Evolutionary conservation across 2,329 filamentous ascomycete species (phyloP).

Genomic region (Myriangium duriaei): DNA sequence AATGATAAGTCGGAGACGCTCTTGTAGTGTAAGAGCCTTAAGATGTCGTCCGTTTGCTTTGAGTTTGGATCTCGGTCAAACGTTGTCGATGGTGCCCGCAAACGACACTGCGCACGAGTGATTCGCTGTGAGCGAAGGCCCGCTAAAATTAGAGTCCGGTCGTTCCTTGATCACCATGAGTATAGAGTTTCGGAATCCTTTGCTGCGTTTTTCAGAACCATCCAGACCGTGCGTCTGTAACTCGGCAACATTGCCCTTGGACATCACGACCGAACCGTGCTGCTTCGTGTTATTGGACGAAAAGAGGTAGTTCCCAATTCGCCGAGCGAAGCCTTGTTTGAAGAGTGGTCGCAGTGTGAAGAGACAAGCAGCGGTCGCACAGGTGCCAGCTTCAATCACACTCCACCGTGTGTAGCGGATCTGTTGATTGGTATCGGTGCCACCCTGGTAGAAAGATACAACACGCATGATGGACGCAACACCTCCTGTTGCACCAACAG

Average conservation of each 20-base stretch:
- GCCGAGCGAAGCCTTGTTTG: slow-evolving; percentile 4
- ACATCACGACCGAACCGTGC: neutral
- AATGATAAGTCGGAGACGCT: no score
- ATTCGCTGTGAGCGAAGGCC: neutral
- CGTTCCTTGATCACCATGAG: slow-evolving; percentile 1
- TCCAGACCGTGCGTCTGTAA: slow-evolving; percentile 8
- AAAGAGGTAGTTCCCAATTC: slow-evolving; percentile 2
- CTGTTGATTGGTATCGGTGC: slow-evolving; percentile 4
- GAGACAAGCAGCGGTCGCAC: slow-evolving; percentile 7
- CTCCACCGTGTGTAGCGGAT: slow-evolving; percentile 7
- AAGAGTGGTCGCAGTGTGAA: slow-evolving; percentile 7
- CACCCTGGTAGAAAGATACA: slow-evolving; percentile 1
- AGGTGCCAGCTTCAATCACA: slow-evolving; percentile 8
- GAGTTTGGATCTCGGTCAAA: no score
- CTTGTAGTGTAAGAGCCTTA: no score
- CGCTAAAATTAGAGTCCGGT: slow-evolving; percentile 4
- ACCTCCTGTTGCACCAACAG: slow-evolving; percentile 3
- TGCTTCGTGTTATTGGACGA: neutral
- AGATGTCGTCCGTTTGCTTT: no score
- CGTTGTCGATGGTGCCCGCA: neutral
- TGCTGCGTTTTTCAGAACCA: neutral
- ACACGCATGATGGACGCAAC: slow-evolving; percentile 5
- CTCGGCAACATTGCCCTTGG: slow-evolving; percentile 6
- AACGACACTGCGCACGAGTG: neutral
- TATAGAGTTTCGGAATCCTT: no score